Evolutionary conservation across 2,329 filamentous ascomycete species (phyloP).

Genomic region (Fusarium nodosum): DNA sequence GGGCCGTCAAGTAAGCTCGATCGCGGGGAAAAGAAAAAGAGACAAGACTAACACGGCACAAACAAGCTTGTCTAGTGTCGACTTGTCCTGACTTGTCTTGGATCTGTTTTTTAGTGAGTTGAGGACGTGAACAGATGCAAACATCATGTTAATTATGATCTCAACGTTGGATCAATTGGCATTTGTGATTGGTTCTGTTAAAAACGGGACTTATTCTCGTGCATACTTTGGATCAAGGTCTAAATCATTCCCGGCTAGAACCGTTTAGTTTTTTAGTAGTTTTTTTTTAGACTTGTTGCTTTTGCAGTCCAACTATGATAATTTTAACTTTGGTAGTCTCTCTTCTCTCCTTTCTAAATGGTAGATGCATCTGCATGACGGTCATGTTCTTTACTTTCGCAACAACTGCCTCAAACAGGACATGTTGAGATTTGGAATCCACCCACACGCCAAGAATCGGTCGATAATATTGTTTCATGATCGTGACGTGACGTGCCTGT

Average conservation of each 20-base stretch:
- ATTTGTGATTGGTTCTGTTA: neutral
- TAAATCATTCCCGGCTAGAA: slow-evolving; percentile 13
- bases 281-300: slow-evolving; percentile 2
- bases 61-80: neutral
- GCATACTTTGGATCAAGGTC: neutral
- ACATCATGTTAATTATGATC: slow-evolving; percentile 16
- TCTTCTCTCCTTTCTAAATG: neutral
- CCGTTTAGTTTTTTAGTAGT: neutral
- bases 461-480: slow-evolving; percentile 20
- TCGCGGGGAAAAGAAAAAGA: slow-evolving; percentile 15
- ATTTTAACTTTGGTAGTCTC: slow-evolving; percentile 28
- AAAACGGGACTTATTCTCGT: slow-evolving; percentile 19
- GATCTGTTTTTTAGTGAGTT: slow-evolving; percentile 13
- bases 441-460: slow-evolving; percentile 14
- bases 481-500: slow-evolving; percentile 33
- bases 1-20: slow-evolving; percentile 14
- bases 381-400: slow-evolving; percentile 3
- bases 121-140: neutral
- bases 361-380: slow-evolving; percentile 19
- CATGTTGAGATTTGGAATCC: neutral
- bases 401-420: neutral
- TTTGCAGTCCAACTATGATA: neutral
- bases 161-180: neutral
- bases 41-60: neutral
- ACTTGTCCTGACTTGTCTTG: slow-evolving; percentile 10